These are phyloP conservation scores for Diaporthe amygdali DNA, from an alignment of 2,329 filamentous ascomycete species.

Conservation along the genomic window DNA sequence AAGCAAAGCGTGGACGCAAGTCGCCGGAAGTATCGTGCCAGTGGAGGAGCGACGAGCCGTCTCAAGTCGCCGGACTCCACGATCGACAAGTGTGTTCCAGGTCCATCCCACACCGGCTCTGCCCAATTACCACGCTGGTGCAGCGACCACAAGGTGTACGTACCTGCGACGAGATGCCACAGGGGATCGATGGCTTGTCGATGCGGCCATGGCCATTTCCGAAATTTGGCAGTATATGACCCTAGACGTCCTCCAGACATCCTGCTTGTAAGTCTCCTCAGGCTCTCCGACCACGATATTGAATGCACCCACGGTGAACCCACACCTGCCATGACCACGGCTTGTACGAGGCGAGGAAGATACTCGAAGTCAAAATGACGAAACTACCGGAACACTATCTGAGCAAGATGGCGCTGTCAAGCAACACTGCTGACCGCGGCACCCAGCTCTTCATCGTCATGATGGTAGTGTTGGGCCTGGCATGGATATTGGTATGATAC, in stretches of 20 bases:
- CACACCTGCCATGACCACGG: background rate
- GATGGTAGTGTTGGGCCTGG: background rate
- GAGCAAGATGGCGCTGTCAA: background rate
- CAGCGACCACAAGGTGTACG: background rate
- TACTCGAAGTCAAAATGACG: background rate
- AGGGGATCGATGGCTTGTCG: background rate
- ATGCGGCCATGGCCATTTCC: background rate
- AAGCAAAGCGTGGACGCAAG: background rate
- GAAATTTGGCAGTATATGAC: background rate
- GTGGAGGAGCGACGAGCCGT: background rate
- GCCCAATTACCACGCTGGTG: background rate
- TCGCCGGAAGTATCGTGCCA: constrained; percentile 1
- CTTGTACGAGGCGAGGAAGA: background rate
- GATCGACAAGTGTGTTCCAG: constrained; percentile 2
- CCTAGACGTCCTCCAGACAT: background rate
- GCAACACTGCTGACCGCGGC: background rate
- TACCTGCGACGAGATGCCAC: background rate
- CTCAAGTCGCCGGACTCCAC: constrained; percentile 10
- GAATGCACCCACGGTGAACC: background rate
- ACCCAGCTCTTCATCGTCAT: constrained; percentile 12
- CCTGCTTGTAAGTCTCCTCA: background rate
- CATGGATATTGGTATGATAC: constrained; percentile 18
- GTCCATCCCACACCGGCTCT: background rate
- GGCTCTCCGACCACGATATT: background rate
- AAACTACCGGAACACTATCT: constrained; percentile 1